These are phyloP conservation scores for Scenedesmus sp. DNA, from an alignment of 163 green algal species.

Conservation along the genomic window DNA sequence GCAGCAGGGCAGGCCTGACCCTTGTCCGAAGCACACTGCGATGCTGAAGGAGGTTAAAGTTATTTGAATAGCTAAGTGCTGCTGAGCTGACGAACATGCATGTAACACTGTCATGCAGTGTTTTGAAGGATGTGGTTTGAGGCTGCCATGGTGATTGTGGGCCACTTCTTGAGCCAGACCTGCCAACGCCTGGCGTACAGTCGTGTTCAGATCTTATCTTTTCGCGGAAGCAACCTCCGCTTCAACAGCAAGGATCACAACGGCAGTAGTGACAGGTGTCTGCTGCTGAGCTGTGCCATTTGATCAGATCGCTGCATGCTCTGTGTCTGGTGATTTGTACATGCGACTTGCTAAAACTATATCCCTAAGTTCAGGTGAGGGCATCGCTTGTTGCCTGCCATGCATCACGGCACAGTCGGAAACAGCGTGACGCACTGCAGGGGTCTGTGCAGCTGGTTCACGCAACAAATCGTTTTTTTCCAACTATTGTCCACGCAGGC, in stretches of 20 bases:
- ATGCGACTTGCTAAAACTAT: background rate
- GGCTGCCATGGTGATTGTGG: background rate
- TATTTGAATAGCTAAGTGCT: constrained; percentile 61
- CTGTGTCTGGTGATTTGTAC: background rate
- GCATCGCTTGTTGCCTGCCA: background rate
- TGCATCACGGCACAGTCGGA: background rate
- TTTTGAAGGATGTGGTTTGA: background rate
- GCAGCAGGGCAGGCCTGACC: constrained; percentile 80
- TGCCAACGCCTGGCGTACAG: too few species aligned
- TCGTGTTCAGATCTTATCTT: background rate
- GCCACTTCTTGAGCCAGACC: background rate
- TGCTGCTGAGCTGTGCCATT: background rate
- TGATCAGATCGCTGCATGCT: background rate
- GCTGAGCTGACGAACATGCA: background rate
- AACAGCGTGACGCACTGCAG: background rate
- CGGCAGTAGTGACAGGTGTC: background rate
- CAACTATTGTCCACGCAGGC: background rate
- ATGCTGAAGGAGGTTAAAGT: constrained; percentile 87
- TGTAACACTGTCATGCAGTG: background rate
- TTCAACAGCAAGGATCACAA: background rate
- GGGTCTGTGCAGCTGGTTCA: background rate
- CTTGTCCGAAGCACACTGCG: constrained; percentile 90
- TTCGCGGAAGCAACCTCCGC: background rate
- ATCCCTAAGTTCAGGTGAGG: background rate
- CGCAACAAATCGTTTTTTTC: background rate